Base-by-base conservation (phyloP, 345 rosid species). In the Heritiera littoralis region DNA sequence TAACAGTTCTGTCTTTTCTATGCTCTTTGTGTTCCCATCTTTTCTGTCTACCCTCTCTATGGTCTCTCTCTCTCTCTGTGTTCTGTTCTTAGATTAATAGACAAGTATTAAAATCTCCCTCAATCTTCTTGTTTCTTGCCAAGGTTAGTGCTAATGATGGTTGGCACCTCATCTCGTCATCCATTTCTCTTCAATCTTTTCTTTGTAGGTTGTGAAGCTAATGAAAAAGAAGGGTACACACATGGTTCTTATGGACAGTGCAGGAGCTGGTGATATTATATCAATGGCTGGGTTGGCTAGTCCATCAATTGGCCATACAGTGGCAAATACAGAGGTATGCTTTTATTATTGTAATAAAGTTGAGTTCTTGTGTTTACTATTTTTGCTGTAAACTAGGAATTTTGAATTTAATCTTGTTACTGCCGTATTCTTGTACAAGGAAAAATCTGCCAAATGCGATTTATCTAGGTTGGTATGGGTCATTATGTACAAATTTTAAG, bases 141-240 rank as follows among this genome's bases (percentile, higher is more conserved):
- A 2, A 28, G 40, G 18, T 49, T 41, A 6, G 12, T 48, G n/a
- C 41, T 49, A 11, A 15, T 35, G 0, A 15, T 52, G 14, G 43
- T 51, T 52, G 4, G 11, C 56, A 52, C 13, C 13, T 72, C 61
- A 51, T 51, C 59, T 23, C 14, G 15, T 49, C 23, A 28, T 71
- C 45, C 7, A 32, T 23, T 40, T 32, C 45, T 72, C 45, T 52
- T 14, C 46, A 51, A 17, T 72, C 49, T 76, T 78, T 74, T 41
- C 81, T 77, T 64, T 80, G 76, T 87, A 94, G 99, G 93, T 96
- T 85, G 82, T 86, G 75, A 96, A 94, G 94, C 87, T 96, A 77
- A 92, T 96, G 99, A 96, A 94, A 84, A 96, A 96, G 94, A 94
- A 89, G 89, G 99, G 99, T 12, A 96, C 98, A 74, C 82, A 87